Evolutionary conservation across 192 early-diverging fungal species (phyloP), one percentile per base, ranked within the genome.

Genomic region (Coemansia sp.): DNA sequence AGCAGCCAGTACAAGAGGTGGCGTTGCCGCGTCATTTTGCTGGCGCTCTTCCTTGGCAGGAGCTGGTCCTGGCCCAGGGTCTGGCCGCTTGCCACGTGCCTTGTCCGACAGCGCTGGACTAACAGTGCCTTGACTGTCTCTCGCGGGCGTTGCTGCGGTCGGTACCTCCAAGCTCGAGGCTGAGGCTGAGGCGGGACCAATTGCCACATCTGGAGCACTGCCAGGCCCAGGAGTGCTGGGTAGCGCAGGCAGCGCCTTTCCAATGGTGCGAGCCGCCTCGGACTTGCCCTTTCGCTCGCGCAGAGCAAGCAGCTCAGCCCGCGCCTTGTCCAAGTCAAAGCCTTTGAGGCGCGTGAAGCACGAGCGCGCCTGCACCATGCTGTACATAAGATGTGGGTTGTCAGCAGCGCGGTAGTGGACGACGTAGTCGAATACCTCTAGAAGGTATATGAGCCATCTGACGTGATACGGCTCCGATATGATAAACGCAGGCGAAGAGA

Each of bases 401-500:
- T 92, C 94, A 75, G 57, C 65, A 43, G 87, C 87, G 43, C 95
- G 95, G 73, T 94, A 95, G 65, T 94, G 93, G 11, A 95, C 81
- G 32, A 95, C 83, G 53, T 90, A 91, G 68, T 94, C 91, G 66
- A 95, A 89, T 6, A 89, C 85, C 65, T 96, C 94, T 6, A 96
- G 68, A 25, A 94, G 62, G 63, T 90, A 93, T 11, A 88, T 89
- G 14, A 92, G 78, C 32, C 89, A 84, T 31, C 84, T 84, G 61
- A 95, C 89, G 60, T 97, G 93, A 49, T 76, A 67, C 58, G 94
- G 90, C 54, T 91, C 91, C 1, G 91, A 87, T 20, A 96, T 80
- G 42, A 97, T 73, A 68, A 94, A 95, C 29, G 86, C 86, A 1
- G 94, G 89, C 47, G 89, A 87, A 8, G 91, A 84, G 73, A 94